Conservation (phyloP, 352 stramenopile species). For the Globisporangium iwayamae region DNA sequence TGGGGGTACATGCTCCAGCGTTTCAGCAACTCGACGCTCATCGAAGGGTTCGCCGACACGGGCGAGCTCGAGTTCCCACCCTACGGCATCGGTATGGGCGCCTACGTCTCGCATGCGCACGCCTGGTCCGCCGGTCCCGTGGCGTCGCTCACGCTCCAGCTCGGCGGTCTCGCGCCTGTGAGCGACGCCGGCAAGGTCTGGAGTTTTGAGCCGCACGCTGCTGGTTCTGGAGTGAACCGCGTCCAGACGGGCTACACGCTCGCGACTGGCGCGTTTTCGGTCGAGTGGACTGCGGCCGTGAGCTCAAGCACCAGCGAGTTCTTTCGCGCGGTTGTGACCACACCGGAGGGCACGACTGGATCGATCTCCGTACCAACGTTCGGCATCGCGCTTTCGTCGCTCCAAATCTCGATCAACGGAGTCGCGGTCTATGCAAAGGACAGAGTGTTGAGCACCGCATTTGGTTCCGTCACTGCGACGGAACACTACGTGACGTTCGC, state of each 20-base stretch:
- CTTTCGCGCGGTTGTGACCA: not conserved
- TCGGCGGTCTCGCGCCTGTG: not conserved
- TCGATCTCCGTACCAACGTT: constrained; percentile 4
- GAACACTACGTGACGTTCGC: not conserved
- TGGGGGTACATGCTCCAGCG: constrained; percentile 1
- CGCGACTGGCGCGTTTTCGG: not conserved
- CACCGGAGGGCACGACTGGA: not conserved
- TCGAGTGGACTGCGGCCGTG: not conserved
- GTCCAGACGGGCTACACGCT: constrained; percentile 1
- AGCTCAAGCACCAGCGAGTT: not conserved
- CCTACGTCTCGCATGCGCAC: constrained; percentile 2
- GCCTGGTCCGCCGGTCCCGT: not conserved
- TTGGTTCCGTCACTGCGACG: not conserved
- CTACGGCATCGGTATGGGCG: not conserved
- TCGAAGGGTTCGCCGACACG: not conserved
- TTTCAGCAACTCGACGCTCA: constrained; percentile 1
- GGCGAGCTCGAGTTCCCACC: not conserved
- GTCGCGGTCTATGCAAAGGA: not conserved
- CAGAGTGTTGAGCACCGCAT: not conserved
- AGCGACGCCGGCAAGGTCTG: not conserved
- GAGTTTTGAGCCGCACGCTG: not conserved
- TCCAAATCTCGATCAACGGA: constrained; percentile 1
- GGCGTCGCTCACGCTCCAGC: not conserved
- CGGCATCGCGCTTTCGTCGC: not conserved
- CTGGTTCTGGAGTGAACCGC: not conserved